These are phyloP conservation scores for Turnera subulata DNA, from an alignment of 345 rosid genomes.

Conservation along the genomic window DNA sequence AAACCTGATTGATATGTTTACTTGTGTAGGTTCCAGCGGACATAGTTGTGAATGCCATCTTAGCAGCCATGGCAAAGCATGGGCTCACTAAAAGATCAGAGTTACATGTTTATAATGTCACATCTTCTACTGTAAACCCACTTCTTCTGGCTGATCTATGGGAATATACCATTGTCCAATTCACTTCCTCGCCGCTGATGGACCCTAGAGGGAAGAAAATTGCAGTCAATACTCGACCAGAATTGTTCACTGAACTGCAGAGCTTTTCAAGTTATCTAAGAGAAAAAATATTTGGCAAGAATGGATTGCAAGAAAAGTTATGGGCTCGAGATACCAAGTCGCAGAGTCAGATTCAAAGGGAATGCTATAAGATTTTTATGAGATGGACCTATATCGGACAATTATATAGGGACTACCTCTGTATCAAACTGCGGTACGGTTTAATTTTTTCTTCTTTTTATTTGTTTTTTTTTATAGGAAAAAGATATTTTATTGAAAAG, in stretches of 20 bases:
- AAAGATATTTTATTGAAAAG: too few relatives aligned
- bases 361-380: too few relatives aligned
- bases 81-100: constrained; percentile 7
- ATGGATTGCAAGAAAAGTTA: background rate
- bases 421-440: too few relatives aligned
- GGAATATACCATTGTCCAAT: constrained; percentile 12
- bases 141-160: background rate
- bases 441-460: background rate
- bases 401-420: too few relatives aligned
- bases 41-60: constrained; percentile 21
- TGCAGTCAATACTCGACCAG: constrained; percentile 4
- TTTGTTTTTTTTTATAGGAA: too few relatives aligned
- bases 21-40: constrained; percentile 26
- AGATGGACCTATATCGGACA: too few relatives aligned
- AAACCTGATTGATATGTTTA: background rate
- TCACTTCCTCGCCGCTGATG: constrained; percentile 5
- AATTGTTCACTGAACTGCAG: constrained; percentile 15
- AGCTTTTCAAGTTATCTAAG: constrained; percentile 14
- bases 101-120: constrained; percentile 17
- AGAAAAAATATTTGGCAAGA: background rate
- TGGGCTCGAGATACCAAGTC: too few relatives aligned
- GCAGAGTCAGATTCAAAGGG: too few relatives aligned
- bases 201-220: constrained; percentile 15
- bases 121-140: constrained; percentile 27
- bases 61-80: constrained; percentile 34